Conservation (phyloP, 345 rosid genomes). For the Durio zibethinus region DNA sequence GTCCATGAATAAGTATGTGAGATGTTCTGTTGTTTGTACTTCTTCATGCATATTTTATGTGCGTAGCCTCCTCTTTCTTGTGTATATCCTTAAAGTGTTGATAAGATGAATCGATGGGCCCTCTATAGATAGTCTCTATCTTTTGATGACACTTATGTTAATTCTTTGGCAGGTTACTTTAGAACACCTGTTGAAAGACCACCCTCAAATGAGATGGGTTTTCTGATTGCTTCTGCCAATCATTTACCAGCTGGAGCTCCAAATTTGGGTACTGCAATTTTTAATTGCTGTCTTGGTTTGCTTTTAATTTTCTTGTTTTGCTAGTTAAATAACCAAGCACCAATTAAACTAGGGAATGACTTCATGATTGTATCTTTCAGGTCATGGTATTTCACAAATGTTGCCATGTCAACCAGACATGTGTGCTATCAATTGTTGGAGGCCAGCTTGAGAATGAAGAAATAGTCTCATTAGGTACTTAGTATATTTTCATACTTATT, state of each 20-base stretch:
- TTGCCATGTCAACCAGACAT: slow-evolving; percentile 34
- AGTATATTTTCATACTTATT: not conserved
- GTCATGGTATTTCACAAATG: slow-evolving; percentile 59
- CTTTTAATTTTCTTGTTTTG: slow-evolving; percentile 1
- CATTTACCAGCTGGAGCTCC: slow-evolving; percentile 55
- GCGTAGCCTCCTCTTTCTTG: not conserved
- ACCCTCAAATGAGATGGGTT: slow-evolving; percentile 50
- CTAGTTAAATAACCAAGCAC: slow-evolving; percentile 12
- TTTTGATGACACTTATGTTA: slow-evolving; percentile 18
- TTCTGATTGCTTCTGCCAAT: slow-evolving; percentile 48
- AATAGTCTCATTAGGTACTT: slow-evolving; percentile 23
- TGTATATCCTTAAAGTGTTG: not conserved
- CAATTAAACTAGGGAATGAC: not conserved
- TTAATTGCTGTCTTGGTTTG: slow-evolving; percentile 10
- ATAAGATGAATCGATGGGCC: not conserved
- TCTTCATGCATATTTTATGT: not conserved
- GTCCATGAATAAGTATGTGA: not conserved
- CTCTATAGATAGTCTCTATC: not conserved
- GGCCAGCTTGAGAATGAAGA: slow-evolving; percentile 31
- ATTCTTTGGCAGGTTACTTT: slow-evolving; percentile 58
- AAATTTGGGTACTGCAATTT: slow-evolving; percentile 40
- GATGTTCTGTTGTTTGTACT: not conserved
- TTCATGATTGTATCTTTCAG: slow-evolving; percentile 35
- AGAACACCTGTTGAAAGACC: slow-evolving; percentile 66
- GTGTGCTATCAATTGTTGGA: slow-evolving; percentile 21